A percentile compares a stretch with the other conserved stretches of the same genome.
phyloP scores from a whole-genome alignment of 805 yeast species.

The Limtongozyma cylindracea region DNA sequence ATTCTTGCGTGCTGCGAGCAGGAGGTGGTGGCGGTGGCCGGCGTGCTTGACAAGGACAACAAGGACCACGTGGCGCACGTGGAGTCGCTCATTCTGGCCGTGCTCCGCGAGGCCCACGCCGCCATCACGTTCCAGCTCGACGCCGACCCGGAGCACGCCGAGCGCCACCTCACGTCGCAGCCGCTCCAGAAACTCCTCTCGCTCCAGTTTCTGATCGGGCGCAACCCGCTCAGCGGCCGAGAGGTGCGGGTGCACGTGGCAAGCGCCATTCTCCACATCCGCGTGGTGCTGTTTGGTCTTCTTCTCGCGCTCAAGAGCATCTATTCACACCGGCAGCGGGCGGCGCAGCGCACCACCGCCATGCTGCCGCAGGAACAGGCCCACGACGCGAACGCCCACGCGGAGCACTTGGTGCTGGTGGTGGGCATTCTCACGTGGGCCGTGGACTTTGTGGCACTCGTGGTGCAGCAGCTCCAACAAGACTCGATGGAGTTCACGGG shows the following conservation, averaged over 20 bases:
- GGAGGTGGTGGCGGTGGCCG: slow-evolving; percentile 9
- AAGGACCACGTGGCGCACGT: slow-evolving; percentile 2
- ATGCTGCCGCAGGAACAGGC: slow-evolving; percentile 25
- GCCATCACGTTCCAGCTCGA: slow-evolving; percentile 53
- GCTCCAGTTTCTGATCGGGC: neutral
- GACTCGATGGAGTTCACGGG: slow-evolving; percentile 4
- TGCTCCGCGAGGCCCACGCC: slow-evolving; percentile 45
- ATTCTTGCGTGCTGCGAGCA: slow-evolving; percentile 26
- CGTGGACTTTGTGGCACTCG: slow-evolving; percentile 45
- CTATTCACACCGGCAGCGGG: slow-evolving; percentile 41
- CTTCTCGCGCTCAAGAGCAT: slow-evolving; percentile 34
- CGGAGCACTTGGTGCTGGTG: slow-evolving; percentile 31
- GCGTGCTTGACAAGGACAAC: slow-evolving; percentile 2
- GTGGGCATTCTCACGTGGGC: slow-evolving; percentile 77
- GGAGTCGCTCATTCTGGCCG: slow-evolving; percentile 10
- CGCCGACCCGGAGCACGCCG: slow-evolving; percentile 36
- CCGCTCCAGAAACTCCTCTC: neutral
- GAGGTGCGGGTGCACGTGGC: neutral
- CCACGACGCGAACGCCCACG: slow-evolving; percentile 27
- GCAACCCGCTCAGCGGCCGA: neutral
- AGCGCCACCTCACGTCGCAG: slow-evolving; percentile 13
- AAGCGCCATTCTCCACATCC: slow-evolving; percentile 6
- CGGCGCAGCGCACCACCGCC: slow-evolving; percentile 25
- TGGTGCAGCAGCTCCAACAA: slow-evolving; percentile 39
- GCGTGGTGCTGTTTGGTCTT: slow-evolving; percentile 46